Base-by-base conservation (phyloP, 345 rosid species). In the Nasturtium officinale region DNA sequence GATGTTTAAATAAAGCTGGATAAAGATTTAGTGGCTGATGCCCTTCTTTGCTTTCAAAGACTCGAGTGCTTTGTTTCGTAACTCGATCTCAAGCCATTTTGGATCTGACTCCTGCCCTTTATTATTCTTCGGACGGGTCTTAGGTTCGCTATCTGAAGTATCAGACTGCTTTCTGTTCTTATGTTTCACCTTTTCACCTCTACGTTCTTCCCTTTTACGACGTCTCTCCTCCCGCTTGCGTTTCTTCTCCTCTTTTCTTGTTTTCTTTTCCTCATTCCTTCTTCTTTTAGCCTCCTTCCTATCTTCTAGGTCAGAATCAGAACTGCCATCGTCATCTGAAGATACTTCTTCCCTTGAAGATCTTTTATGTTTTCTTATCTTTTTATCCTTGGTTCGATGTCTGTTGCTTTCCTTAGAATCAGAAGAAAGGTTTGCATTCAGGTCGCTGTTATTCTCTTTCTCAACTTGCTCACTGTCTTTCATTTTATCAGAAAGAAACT, bases 31-130 rank as follows among this genome's bases (percentile, higher is more conserved):
- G 83, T 61, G 76, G 75, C 72, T 81, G 47, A 77, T 79, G 76
- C 87, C 89, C 90, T 86, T 96, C 92, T 96, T 96, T 51, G 99
- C 99, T 86, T 96, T 96, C 55, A 90, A 75, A 38, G 96, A 83
- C 77, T 96, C 98, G 0, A 96, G 84, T 50, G 99, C 99, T 85
- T 87, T 92, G 85, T 87, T 83, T 83, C 97, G 83, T 73, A 96
- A 54, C 84, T 96, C 98, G 65, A 90, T 85, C 85, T 96, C 99
- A 66, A 96, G 98, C 79, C 80, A 82, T 82, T 83, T 89, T 80
- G 87, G 92, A 71, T 89, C 87, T 29, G 84, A 63, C 33, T 81
- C 83, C 57, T 77, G 63, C 69, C 76, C 86, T 42, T 83, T 89
- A 30, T 73, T 78, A 30, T 76, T 80, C 63, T 76, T 83, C 9